Base-by-base conservation (phyloP, 2,329 filamentous ascomycete species). In the Alternaria alternata region DNA sequence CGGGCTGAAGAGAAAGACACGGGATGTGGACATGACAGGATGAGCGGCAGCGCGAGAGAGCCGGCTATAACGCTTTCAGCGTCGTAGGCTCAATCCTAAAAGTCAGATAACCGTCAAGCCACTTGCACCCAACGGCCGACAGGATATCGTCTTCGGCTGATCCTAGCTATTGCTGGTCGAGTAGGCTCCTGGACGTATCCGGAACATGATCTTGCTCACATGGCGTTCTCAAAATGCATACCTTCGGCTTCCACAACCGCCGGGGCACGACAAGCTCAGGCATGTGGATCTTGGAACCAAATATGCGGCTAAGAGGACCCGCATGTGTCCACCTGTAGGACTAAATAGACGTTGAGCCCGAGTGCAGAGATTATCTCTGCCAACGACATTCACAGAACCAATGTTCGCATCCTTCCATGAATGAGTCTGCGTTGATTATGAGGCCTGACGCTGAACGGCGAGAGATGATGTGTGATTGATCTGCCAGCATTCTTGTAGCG, bases 1-100 rank as follows among this genome's bases (percentile, higher is more conserved):
- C n/a, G 57, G 62, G 7, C 48, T 64, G 36, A 73, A 75, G 57
- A 69, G 72, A 56, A 75, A 72, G 60, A 63, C 61, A 18, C 65
- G 65, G 39, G 73, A 78, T 47, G 71, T 75, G 20, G 74, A 77
- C 39, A 76, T 78, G 75, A 66, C 65, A 26, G 74, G 68, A 51
- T 77, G 68, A 78, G 34, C 32, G 18, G 18, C 14, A 26, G 46
- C n/a, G 14, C 16, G 30, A 49, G 32, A 26, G 7, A 49, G 20
- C 30, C 36, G 32, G 46, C 11, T 36, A 49, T 11, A 38, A 34
- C 24, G 46, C 34, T 38, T 48, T 5, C 46, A 49, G 46, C 34
- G 39, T 36, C 20, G 32, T 32, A 49, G 46, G 16, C 36, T 18
- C 34, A 14, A 32, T 7, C n/a, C 20, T 34, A n/a, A 30, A 22